Conservation (phyloP, 2,329 filamentous ascomycete species). For the Clonostachys byssicola region DNA sequence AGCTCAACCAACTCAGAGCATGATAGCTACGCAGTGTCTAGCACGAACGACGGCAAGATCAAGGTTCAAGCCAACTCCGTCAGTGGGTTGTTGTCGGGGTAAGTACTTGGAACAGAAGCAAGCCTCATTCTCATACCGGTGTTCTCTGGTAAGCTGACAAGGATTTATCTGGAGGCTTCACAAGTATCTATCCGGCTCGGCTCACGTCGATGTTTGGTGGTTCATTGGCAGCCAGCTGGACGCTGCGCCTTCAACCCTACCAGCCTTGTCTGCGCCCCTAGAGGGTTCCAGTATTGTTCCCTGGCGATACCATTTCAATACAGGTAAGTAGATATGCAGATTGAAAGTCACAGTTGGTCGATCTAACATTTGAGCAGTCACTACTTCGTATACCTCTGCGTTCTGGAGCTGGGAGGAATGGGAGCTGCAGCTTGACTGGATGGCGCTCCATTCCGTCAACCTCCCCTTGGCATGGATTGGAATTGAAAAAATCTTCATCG, state of each 20-base stretch:
- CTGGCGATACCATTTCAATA: background rate
- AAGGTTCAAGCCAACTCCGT: background rate
- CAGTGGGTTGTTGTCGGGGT: background rate
- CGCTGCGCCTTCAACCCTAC: background rate
- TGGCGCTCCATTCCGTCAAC: constrained; percentile 46
- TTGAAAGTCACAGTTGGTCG: constrained; percentile 5
- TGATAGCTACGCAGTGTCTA: background rate
- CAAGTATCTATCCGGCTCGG: background rate
- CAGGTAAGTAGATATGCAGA: background rate
- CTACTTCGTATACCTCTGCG: constrained; percentile 44
- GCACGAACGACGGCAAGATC: background rate
- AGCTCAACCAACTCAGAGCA: background rate
- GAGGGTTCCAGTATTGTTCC: background rate
- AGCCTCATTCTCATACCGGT: background rate
- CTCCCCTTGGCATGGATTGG: constrained; percentile 47
- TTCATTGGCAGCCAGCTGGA: background rate
- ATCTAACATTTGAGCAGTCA: constrained; percentile 26
- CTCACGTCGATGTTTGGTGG: background rate
- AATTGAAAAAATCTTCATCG: constrained; percentile 42
- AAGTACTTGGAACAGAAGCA: background rate
- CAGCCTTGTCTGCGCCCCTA: background rate
- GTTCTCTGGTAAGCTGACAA: background rate
- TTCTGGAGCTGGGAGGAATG: constrained; percentile 51
- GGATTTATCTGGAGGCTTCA: background rate
- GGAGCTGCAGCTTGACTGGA: constrained; percentile 47